Conservation (phyloP, 257 asterid species). For the Salvia miltiorrhiza region DNA sequence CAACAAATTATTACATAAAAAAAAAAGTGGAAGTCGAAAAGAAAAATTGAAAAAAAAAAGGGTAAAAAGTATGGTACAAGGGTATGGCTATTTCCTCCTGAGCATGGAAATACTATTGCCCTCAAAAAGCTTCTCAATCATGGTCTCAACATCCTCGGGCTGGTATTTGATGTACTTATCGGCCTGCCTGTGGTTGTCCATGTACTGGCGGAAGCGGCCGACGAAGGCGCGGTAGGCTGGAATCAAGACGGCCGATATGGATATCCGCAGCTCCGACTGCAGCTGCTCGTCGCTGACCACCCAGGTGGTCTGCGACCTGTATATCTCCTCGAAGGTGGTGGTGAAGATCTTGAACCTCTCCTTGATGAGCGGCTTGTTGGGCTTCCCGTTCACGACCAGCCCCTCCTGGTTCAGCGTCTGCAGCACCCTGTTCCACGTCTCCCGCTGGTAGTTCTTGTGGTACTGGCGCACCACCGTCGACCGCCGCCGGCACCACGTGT, state of each 20-base stretch:
- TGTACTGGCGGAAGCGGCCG: slow-evolving; percentile 64
- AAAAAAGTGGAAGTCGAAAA: too few relatives aligned
- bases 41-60: too few relatives aligned
- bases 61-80: too few relatives aligned
- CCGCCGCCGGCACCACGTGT: slow-evolving; percentile 73
- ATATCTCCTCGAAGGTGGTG: slow-evolving; percentile 62
- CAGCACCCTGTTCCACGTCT: slow-evolving; percentile 71
- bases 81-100: slow-evolving; percentile 56
- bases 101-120: slow-evolving; percentile 62
- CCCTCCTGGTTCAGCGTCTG: slow-evolving; percentile 65
- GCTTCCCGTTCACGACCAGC: slow-evolving; percentile 42
- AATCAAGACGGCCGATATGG: slow-evolving; percentile 64
- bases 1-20: too few relatives aligned
- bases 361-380: slow-evolving; percentile 52
- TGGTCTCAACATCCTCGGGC: slow-evolving; percentile 78
- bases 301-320: slow-evolving; percentile 66
- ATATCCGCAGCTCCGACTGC: slow-evolving; percentile 80
- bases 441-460: slow-evolving; percentile 83
- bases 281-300: slow-evolving; percentile 87
- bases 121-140: slow-evolving; percentile 73
- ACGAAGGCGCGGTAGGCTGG: slow-evolving; percentile 84
- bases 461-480: slow-evolving; percentile 70
- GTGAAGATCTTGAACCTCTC: slow-evolving; percentile 73
- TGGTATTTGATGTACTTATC: slow-evolving; percentile 78
- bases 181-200: slow-evolving; percentile 53